Evolutionary conservation across 352 stramenopile genomes (phyloP).

Genomic region (Globisporangium cylindrosporum): DNA sequence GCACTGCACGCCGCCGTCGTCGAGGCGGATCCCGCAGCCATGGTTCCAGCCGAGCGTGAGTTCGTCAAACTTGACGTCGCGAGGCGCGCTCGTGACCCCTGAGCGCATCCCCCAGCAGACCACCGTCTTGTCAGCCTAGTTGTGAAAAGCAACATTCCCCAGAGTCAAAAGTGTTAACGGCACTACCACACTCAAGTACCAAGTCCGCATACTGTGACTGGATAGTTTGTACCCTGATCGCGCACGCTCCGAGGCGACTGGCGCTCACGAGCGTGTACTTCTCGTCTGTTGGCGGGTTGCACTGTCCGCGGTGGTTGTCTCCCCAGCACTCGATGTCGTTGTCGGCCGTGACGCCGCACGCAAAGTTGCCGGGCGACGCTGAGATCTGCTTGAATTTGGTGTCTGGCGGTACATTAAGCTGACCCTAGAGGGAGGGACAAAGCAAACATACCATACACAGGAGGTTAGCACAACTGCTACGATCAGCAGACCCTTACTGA

Average conservation of each 20-base stretch:
- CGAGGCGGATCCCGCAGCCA: too few relatives aligned
- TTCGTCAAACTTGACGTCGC: slow-evolving; percentile 58
- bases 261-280: slow-evolving; percentile 71
- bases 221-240: slow-evolving; percentile 43
- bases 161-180: too few relatives aligned
- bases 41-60: too few relatives aligned
- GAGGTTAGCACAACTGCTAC: too few relatives aligned
- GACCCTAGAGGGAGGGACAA: too few relatives aligned
- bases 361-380: slow-evolving; percentile 56
- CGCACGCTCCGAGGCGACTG: slow-evolving; percentile 60
- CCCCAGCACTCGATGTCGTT: slow-evolving; percentile 68
- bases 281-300: slow-evolving; percentile 43
- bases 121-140: slow-evolving; percentile 48
- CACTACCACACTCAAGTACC: not conserved
- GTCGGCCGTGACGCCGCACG: slow-evolving; percentile 55
- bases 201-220: too few relatives aligned
- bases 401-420: too few relatives aligned
- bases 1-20: too few relatives aligned
- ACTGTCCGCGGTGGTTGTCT: slow-evolving; percentile 67
- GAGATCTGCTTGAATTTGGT: slow-evolving; percentile 64
- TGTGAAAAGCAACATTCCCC: too few relatives aligned
- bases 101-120: slow-evolving; percentile 68
- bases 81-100: slow-evolving; percentile 52
- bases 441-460: too few relatives aligned
- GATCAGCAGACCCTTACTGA: too few relatives aligned